Percentiles rank a stretch among this genome's conserved stretches.
Conservation (phyloP, 179 eudicot genomes). For the Gypsophila paniculata region DNA sequence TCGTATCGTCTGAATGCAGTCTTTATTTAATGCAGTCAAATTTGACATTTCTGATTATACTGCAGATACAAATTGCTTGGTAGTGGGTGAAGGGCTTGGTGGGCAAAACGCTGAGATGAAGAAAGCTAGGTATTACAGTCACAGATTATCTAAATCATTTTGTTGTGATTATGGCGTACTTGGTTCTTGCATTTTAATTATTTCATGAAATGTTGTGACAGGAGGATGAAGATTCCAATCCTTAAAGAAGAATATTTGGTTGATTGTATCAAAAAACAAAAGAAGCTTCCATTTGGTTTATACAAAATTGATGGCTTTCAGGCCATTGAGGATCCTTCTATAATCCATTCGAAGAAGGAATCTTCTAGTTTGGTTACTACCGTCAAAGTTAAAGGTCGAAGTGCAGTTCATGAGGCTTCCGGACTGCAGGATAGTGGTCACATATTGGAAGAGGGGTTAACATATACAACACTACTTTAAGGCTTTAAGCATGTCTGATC, state of each 20-base stretch:
- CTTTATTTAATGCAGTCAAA: neutral
- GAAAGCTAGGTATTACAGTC: conserved; percentile 69
- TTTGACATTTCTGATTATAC: conserved; percentile 17
- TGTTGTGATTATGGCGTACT: no score
- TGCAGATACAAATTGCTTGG: conserved; percentile 86
- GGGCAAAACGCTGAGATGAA: conserved; percentile 59
- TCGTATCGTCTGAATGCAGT: no score
- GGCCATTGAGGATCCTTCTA: no score
- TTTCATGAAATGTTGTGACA: conserved; percentile 27
- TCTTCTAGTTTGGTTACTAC: conserved; percentile 55
- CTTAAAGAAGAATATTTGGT: conserved; percentile 84
- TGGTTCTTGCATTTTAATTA: conserved; percentile 10
- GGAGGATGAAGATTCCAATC: conserved; percentile 90
- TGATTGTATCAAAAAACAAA: conserved; percentile 64
- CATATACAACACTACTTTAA: conserved; percentile 89
- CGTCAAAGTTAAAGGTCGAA: conserved; percentile 93
- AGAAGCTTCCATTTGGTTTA: conserved; percentile 71
- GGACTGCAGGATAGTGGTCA: conserved; percentile 89
- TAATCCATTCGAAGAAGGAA: no score
- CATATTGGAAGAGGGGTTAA: conserved; percentile 90
- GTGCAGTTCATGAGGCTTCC: conserved; percentile 90
- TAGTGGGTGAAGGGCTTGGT: conserved; percentile 52
- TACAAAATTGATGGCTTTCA: conserved; percentile 76
- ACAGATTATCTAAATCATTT: conserved; percentile 10
- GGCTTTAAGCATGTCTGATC: conserved; percentile 88